These are phyloP conservation scores for Somion occarium DNA, from an alignment of 1,284 basidiomycete genomes.

Conservation along the genomic window DNA sequence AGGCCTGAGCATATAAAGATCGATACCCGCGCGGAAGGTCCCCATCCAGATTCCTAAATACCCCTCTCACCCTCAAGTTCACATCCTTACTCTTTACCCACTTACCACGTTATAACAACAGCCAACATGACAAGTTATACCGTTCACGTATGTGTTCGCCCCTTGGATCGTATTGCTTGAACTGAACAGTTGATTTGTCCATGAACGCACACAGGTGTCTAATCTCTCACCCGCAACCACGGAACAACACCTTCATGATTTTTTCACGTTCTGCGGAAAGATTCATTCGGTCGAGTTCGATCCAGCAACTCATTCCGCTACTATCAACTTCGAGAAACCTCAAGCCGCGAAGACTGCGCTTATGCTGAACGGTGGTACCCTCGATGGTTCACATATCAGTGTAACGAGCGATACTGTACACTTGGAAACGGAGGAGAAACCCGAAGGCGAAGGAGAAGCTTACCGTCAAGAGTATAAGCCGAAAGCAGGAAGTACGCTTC, in stretches of 20 bases:
- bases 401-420: conserved; percentile 65
- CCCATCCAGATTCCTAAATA: not conserved
- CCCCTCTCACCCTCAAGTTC: not conserved
- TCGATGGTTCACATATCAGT: conserved; percentile 55
- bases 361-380: conserved; percentile 72
- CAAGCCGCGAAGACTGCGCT: conserved; percentile 77
- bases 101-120: too few relatives aligned
- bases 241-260: conserved; percentile 60
- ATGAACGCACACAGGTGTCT: conserved; percentile 51
- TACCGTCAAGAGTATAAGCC: conserved; percentile 81
- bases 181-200: not conserved
- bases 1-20: not conserved
- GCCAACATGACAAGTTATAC: conserved; percentile 12
- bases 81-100: not conserved
- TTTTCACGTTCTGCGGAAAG: conserved; percentile 82
- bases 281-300: conserved; percentile 60
- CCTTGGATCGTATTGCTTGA: not conserved
- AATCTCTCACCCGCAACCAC: conserved; percentile 58
- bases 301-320: conserved; percentile 36
- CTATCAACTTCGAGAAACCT: conserved; percentile 70
- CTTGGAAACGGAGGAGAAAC: conserved; percentile 36
- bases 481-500: conserved; percentile 65
- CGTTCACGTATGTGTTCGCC: conserved; percentile 19
- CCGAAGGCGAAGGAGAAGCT: conserved; percentile 30
- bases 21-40: not conserved